These are phyloP conservation scores for Coemansia pectinata DNA, from an alignment of 192 early-diverging fungal genomes.

Conservation along the genomic window DNA sequence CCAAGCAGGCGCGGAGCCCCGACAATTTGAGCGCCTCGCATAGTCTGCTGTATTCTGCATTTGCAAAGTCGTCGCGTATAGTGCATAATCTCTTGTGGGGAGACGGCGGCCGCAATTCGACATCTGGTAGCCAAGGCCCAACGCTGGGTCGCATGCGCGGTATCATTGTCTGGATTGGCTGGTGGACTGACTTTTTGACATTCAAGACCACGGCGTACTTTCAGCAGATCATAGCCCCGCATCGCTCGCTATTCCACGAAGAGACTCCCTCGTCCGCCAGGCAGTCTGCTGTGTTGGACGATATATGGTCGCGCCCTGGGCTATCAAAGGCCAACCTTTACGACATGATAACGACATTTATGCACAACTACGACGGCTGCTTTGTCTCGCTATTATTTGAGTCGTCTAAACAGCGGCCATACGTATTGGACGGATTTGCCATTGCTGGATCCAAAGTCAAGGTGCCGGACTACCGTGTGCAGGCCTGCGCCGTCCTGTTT, in stretches of 20 bases:
- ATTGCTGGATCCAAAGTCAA: slow-evolving; percentile 31
- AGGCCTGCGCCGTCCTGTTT: slow-evolving; percentile 46
- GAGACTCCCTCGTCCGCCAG: slow-evolving; percentile 16
- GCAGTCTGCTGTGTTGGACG: slow-evolving; percentile 27
- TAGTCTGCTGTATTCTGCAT: slow-evolving; percentile 27
- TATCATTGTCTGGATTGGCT: slow-evolving; percentile 29
- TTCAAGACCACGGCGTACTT: slow-evolving; percentile 52
- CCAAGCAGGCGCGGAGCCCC: neutral
- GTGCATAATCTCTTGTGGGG: slow-evolving; percentile 48
- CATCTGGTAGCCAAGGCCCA: slow-evolving; percentile 7
- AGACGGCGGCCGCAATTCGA: slow-evolving; percentile 6
- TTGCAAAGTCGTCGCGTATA: slow-evolving; percentile 48
- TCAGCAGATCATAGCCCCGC: slow-evolving; percentile 40
- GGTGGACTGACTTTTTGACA: slow-evolving; percentile 31
- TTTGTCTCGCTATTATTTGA: slow-evolving; percentile 54
- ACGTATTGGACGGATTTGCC: slow-evolving; percentile 41
- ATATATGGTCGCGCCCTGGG: slow-evolving; percentile 39
- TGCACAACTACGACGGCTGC: slow-evolving; percentile 39
- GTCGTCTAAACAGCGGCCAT: slow-evolving; percentile 45
- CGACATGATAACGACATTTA: slow-evolving; percentile 28
- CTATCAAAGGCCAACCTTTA: slow-evolving; percentile 24
- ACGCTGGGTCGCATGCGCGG: slow-evolving; percentile 21
- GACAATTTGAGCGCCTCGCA: slow-evolving; percentile 2
- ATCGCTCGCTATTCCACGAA: slow-evolving; percentile 40
- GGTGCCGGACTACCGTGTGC: slow-evolving; percentile 47